A percentile compares a stretch with the other conserved stretches of the same genome.
phyloP scores from a whole-genome alignment of 2,329 filamentous ascomycete species.

The Eurotiales sp. region DNA sequence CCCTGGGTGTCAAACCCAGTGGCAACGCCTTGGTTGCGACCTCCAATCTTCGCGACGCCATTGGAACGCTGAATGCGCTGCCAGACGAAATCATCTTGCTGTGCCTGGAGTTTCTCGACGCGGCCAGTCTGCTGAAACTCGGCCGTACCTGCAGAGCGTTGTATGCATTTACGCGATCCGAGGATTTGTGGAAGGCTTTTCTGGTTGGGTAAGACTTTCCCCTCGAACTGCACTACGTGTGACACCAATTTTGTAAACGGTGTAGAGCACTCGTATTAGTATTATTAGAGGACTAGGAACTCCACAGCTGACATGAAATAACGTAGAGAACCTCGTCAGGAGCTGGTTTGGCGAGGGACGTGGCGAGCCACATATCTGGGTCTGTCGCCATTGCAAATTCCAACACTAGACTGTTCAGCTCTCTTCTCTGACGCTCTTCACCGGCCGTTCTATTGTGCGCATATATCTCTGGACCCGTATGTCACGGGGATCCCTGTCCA shows the following conservation, averaged over 20 bases:
- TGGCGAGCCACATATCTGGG: slow-evolving; percentile 78
- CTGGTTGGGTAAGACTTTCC: slow-evolving; percentile 71
- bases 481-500: slow-evolving; percentile 64
- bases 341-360: slow-evolving; percentile 70
- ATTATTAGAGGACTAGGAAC: not conserved
- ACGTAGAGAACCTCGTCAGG: slow-evolving; percentile 19
- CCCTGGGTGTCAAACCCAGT: slow-evolving; percentile 76
- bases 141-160: slow-evolving; percentile 79
- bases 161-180: slow-evolving; percentile 76
- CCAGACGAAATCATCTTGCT: slow-evolving; percentile 78
- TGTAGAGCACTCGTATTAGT: too few species aligned
- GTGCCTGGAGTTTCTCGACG: slow-evolving; percentile 71
- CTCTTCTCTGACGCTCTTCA: slow-evolving; percentile 90
- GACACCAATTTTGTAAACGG: not conserved
- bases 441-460: slow-evolving; percentile 83
- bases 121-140: slow-evolving; percentile 58
- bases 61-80: slow-evolving; percentile 63
- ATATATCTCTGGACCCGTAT: slow-evolving; percentile 66
- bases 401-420: slow-evolving; percentile 65
- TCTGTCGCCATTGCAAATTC: slow-evolving; percentile 51
- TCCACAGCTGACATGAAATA: not conserved
- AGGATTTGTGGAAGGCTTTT: slow-evolving; percentile 84
- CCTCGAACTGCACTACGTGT: too few species aligned
- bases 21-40: slow-evolving; percentile 73
- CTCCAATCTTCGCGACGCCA: slow-evolving; percentile 62